Conservation (phyloP, 2,329 filamentous ascomycete genomes). For the Aspergillus melleus region DNA sequence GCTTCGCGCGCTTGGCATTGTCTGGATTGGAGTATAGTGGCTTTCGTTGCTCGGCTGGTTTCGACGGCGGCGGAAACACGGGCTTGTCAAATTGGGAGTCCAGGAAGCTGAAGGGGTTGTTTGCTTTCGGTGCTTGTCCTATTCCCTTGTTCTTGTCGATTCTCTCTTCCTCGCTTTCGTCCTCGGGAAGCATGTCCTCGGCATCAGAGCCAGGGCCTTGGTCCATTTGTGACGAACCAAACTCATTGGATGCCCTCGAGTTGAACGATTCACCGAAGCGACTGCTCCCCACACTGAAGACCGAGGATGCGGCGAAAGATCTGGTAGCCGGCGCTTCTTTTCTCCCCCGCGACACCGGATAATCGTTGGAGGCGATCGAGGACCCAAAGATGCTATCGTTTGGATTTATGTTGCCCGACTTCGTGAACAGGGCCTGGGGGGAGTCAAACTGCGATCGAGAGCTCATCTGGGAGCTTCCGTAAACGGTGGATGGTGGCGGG, state of each 20-base stretch:
- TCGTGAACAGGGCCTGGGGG: constrained; percentile 39
- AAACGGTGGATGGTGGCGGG: constrained; percentile 52
- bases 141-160: constrained; percentile 33
- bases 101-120: constrained; percentile 30
- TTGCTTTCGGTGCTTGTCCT: constrained; percentile 18
- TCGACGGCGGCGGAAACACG: constrained; percentile 15
- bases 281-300: constrained; percentile 30
- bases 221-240: constrained; percentile 27
- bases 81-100: constrained; percentile 33
- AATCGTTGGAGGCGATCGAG: constrained; percentile 37
- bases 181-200: constrained; percentile 30
- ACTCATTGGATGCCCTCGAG: constrained; percentile 26
- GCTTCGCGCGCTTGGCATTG: constrained; percentile 44
- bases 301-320: constrained; percentile 26
- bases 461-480: constrained; percentile 53
- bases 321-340: constrained; percentile 21
- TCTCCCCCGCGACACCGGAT: constrained; percentile 30
- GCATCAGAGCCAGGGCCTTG: constrained; percentile 33
- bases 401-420: constrained; percentile 36
- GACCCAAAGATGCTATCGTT: constrained; percentile 40
- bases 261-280: constrained; percentile 27
- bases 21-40: constrained; percentile 44
- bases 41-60: constrained; percentile 28
- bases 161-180: constrained; percentile 45
- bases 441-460: constrained; percentile 35